Evolutionary conservation across 1,139 yeast species (phyloP), one percentile per base, ranked within the genome.

Genomic region (Yamadazyma triangularis): DNA sequence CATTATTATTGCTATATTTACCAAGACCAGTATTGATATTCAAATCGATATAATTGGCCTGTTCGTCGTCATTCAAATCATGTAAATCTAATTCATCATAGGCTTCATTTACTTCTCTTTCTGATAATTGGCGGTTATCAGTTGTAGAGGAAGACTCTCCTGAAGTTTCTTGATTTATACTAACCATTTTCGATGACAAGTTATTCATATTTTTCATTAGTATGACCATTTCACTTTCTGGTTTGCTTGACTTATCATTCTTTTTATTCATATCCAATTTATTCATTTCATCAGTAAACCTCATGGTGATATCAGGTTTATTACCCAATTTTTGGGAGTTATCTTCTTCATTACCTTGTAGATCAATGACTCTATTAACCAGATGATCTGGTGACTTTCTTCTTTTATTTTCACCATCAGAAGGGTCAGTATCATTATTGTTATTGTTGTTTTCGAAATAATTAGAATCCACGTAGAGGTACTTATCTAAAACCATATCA

Each of bases 241-340:
- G 70, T 22, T 64, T 66, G 48, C 15, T 62, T n/a, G 25, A 13
- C 6, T 27, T 13, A 10, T 15, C 20, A 16, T 30, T 26, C 13
- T 23, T 24, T 34, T 36, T 23, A 29, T 75, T 18, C 9, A 9
- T 7, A 18, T 18, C 9, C 6, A 9, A 18, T 18, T 18, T 6
- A 18, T 24, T 24, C 15, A 4, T 13, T 2, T 15, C 49, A 27
- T 59, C 84, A 56, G 80, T 79, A 35, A 73, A 76, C 39, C 82
- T 74, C 96, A 89, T 89, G 7, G 97, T 89, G 36, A 85, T 64
- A 55, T 89, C 97, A 0, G 96, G 96, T 24, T 71, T 65, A 50
- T 87, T 86, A 0, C 96, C 97, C 33, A 73, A 57, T 41, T 68
- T 75, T 33, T 80, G 81, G 0, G 95, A 73, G 52, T 85, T 86